Evolutionary conservation across 768 basidiomycete genomes (phyloP).

Genomic region (Fomitopsis pulvina): DNA sequence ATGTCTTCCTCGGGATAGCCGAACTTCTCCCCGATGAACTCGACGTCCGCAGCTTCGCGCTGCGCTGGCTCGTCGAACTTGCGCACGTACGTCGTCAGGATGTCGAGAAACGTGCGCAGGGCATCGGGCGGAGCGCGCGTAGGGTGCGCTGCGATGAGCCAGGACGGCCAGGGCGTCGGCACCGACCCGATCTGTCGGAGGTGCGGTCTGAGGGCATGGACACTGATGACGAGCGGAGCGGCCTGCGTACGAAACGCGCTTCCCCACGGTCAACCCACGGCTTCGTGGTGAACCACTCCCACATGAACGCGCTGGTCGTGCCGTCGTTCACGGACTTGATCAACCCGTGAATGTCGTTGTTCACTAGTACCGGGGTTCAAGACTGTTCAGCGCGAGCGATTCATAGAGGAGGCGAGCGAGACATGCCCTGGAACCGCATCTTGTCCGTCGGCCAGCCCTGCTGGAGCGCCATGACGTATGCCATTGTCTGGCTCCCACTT

Average conservation of each 20-base stretch:
- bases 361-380: conserved; percentile 39
- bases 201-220: no score
- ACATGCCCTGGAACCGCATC: conserved; percentile 65
- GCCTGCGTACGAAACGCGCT: conserved; percentile 66
- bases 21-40: conserved; percentile 73
- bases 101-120: conserved; percentile 53
- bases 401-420: not conserved
- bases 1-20: conserved; percentile 82
- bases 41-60: conserved; percentile 52
- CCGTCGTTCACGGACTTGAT: conserved; percentile 85
- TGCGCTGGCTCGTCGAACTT: conserved; percentile 56
- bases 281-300: conserved; percentile 91
- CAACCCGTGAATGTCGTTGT: conserved; percentile 75
- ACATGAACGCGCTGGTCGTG: conserved; percentile 87
- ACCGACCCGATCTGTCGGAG: conserved; percentile 66
- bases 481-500: conserved; percentile 90
- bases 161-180: conserved; percentile 95
- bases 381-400: not conserved
- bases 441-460: conserved; percentile 68
- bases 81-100: conserved; percentile 58
- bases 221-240: not conserved
- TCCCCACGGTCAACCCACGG: conserved; percentile 76
- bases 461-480: conserved; percentile 87
- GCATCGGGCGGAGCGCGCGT: conserved; percentile 44
- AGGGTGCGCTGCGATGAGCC: conserved; percentile 88